Evolutionary conservation across 495 filamentous ascomycete genomes (phyloP).

Genomic region (Cercophora samala): DNA sequence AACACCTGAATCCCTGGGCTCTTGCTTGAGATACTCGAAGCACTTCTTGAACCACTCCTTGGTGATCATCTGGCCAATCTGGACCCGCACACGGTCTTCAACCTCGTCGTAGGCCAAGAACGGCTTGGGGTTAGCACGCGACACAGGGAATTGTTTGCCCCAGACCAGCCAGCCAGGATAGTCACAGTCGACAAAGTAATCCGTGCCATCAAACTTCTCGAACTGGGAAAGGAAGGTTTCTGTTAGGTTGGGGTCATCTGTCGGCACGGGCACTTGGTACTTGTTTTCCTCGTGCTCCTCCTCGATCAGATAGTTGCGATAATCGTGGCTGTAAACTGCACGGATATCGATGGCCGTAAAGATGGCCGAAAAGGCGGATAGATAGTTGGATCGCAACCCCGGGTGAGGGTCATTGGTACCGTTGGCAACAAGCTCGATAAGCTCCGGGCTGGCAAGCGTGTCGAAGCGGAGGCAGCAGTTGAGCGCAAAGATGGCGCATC

Average conservation of each 20-base stretch:
- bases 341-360: conserved; percentile 83
- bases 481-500: conserved; percentile 82
- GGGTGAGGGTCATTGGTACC: conserved; percentile 91
- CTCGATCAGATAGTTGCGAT: conserved; percentile 77
- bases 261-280: conserved; percentile 65
- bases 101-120: conserved; percentile 79
- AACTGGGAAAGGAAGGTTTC: conserved; percentile 73
- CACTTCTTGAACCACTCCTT: conserved; percentile 82
- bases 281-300: conserved; percentile 72
- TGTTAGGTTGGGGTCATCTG: conserved; percentile 73
- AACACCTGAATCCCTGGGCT: conserved; percentile 76
- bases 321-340: conserved; percentile 79
- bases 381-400: conserved; percentile 74
- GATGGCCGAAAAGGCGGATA: conserved; percentile 70
- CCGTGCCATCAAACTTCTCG: conserved; percentile 64
- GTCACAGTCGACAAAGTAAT: conserved; percentile 88
- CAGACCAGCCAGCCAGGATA: conserved; percentile 98
- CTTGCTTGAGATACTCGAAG: conserved; percentile 93
- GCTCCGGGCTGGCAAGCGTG: conserved; percentile 70
- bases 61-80: conserved; percentile 76
- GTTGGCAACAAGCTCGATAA: conserved; percentile 78
- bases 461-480: conserved; percentile 88
- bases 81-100: conserved; percentile 69
- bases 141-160: conserved; percentile 78
- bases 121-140: conserved; percentile 61